Evolutionary conservation across 1,284 basidiomycete genomes (phyloP).

Genomic region (Salmacisia buchloeana): DNA sequence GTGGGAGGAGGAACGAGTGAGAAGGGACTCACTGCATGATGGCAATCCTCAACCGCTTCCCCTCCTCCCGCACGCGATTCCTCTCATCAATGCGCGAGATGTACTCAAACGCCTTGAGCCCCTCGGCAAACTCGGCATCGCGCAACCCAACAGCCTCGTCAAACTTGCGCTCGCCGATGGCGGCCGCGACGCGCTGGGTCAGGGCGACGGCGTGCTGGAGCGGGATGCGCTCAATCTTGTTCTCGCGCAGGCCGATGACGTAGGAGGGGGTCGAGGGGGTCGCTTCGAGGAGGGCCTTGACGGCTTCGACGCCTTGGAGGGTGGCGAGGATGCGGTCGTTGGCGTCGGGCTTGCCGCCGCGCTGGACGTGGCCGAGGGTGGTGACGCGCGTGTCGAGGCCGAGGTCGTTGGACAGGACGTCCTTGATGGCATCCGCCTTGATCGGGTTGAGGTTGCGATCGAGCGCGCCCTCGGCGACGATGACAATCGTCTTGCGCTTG

Average conservation of each 20-base stretch:
- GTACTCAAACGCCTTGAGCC: constrained; percentile 70
- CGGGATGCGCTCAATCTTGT: constrained; percentile 86
- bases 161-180: constrained; percentile 80
- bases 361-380: constrained; percentile 94
- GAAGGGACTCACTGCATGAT: constrained; percentile 74
- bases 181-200: constrained; percentile 78
- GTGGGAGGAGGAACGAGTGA: background rate
- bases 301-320: constrained; percentile 87
- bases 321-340: constrained; percentile 89
- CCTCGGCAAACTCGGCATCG: constrained; percentile 86
- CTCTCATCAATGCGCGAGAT: constrained; percentile 54
- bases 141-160: constrained; percentile 77
- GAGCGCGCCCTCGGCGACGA: constrained; percentile 91
- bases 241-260: constrained; percentile 94
- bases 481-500: constrained; percentile 96
- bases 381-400: constrained; percentile 94
- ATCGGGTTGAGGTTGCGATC: constrained; percentile 84
- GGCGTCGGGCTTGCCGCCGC: constrained; percentile 87
- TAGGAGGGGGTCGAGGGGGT: constrained; percentile 87
- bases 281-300: constrained; percentile 80
- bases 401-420: constrained; percentile 76
- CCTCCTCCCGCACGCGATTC: constrained; percentile 59
- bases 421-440: constrained; percentile 80
- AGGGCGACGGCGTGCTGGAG: constrained; percentile 80
- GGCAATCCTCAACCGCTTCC: constrained; percentile 64